Conservation (phyloP, 805 yeast species). For the Lipomyces spencermartinsiae region DNA sequence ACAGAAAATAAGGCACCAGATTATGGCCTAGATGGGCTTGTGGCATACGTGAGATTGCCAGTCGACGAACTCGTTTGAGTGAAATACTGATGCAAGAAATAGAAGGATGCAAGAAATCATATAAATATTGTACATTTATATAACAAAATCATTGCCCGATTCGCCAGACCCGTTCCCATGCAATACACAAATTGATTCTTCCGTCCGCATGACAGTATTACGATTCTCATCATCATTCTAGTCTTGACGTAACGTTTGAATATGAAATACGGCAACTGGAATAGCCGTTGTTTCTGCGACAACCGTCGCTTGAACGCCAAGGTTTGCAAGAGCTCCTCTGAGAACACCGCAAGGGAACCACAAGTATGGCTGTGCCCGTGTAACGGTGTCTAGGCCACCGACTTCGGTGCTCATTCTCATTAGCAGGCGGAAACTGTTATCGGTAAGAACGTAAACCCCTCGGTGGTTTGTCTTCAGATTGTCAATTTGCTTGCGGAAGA, state of each 20-base stretch:
- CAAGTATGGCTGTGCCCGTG: constrained; percentile 54
- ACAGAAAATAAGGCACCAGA: too few species aligned
- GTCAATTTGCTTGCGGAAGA: constrained; percentile 88
- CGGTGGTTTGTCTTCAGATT: constrained; percentile 90
- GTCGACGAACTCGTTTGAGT: background rate
- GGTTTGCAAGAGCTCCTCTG: constrained; percentile 70
- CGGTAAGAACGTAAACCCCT: constrained; percentile 80
- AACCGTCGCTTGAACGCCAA: constrained; percentile 71
- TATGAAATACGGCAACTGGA: constrained; percentile 76
- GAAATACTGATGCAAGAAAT: background rate
- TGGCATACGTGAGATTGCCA: background rate
- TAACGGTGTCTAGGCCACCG: constrained; percentile 45
- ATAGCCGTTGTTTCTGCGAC: constrained; percentile 65
- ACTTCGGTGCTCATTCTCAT: constrained; percentile 52
- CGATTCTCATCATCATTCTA: background rate
- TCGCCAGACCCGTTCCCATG: background rate
- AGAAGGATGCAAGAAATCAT: background rate
- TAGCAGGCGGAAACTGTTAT: constrained; percentile 64
- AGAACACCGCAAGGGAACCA: constrained; percentile 81
- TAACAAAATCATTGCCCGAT: background rate
- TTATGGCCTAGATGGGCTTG: too few species aligned
- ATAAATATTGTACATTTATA: background rate
- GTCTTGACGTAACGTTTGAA: constrained; percentile 55
- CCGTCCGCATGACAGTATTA: background rate
- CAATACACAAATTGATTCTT: background rate